Evolutionary conservation across 164 flowering plant genomes (phyloP).

Genomic region (Stephania cephalantha): DNA sequence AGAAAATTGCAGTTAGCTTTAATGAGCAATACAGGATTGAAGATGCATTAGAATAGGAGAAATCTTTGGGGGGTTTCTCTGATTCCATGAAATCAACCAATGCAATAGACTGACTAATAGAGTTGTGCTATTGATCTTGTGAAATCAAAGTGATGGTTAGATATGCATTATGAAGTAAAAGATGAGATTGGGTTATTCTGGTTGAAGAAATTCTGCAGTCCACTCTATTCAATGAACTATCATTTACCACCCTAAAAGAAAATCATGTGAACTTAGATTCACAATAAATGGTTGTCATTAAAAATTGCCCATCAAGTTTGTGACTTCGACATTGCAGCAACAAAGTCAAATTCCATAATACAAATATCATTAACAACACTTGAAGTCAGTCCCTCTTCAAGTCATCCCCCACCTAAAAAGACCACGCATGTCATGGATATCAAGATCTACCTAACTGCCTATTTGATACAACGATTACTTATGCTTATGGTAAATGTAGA

Average conservation of each 20-base stretch:
- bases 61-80: too few species aligned
- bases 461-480: too few species aligned
- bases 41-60: neutral
- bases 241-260: neutral
- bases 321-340: neutral
- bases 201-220: neutral
- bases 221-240: neutral
- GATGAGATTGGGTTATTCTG: neutral
- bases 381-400: too few species aligned
- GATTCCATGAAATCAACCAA: too few species aligned
- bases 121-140: too few species aligned
- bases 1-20: neutral
- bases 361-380: too few species aligned
- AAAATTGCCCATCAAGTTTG: neutral
- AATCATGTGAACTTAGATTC: neutral
- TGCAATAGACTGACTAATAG: too few species aligned
- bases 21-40: neutral
- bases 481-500: too few species aligned
- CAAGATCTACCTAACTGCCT: too few species aligned
- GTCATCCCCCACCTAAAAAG: too few species aligned
- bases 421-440: too few species aligned
- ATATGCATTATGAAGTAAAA: neutral
- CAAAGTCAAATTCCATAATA: too few species aligned
- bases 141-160: neutral
- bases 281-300: neutral